Evolutionary conservation across 306 rosid genomes (phyloP).

Genomic region (Medicago ruthenica): DNA sequence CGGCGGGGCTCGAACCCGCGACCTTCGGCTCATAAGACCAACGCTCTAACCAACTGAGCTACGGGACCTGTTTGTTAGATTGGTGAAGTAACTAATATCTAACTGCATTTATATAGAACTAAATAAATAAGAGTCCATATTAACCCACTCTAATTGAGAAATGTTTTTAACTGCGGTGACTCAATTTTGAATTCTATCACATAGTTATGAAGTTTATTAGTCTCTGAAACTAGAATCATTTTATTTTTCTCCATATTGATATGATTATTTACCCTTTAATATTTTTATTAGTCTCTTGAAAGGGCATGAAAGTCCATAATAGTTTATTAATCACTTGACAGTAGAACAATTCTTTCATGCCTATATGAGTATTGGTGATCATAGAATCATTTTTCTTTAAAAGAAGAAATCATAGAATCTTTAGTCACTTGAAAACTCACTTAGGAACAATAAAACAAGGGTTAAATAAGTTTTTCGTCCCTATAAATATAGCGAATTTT

Average conservation of each 20-base stretch:
- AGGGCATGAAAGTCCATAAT: too few relatives aligned
- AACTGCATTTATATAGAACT: too few relatives aligned
- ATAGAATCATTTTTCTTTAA: not conserved
- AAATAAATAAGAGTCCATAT: not conserved
- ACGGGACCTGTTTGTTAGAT: slow-evolving; percentile 36
- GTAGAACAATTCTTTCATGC: too few relatives aligned
- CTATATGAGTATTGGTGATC: not conserved
- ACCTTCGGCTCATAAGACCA: slow-evolving; percentile 67
- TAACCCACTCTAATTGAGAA: not conserved
- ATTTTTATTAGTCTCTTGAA: too few relatives aligned
- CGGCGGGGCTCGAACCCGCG: slow-evolving; percentile 64
- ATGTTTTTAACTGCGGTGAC: not conserved
- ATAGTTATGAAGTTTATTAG: too few relatives aligned
- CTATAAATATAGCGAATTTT: too few relatives aligned
- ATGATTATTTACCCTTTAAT: too few relatives aligned
- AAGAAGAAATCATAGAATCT: not conserved
- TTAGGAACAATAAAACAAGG: not conserved
- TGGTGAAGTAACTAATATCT: too few relatives aligned
- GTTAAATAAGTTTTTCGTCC: too few relatives aligned
- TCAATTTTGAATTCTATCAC: not conserved
- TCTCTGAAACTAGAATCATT: too few relatives aligned
- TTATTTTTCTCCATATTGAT: too few relatives aligned
- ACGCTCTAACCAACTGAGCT: slow-evolving; percentile 62
- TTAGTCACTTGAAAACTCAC: not conserved
- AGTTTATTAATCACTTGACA: too few relatives aligned